Conservation (phyloP, 352 stramenopile genomes). For the Phytopythium mirpurense region DNA sequence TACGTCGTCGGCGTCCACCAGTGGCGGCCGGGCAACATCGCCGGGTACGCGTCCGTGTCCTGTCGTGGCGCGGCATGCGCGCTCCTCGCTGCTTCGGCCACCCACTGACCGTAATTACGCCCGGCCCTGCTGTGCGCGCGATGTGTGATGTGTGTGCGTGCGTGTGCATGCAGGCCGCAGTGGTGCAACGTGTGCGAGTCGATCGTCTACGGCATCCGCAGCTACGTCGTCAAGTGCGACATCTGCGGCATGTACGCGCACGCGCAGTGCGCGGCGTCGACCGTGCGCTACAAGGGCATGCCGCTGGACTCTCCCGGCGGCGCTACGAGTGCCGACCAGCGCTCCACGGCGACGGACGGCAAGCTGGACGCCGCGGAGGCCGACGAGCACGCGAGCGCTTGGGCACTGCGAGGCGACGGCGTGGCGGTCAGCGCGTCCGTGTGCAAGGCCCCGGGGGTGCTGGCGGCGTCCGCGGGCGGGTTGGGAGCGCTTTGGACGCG, state of each 20-base stretch:
- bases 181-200: slow-evolving; percentile 82
- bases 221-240: slow-evolving; percentile 82
- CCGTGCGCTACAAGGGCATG: slow-evolving; percentile 36
- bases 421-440: slow-evolving; percentile 1
- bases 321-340: no score
- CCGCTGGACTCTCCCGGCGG: no score
- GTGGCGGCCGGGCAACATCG: slow-evolving; percentile 70
- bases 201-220: slow-evolving; percentile 80
- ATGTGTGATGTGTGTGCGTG: no score
- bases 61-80: no score
- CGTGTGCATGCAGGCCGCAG: slow-evolving; percentile 45
- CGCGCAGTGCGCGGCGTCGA: slow-evolving; percentile 59
- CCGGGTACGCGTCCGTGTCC: slow-evolving; percentile 30
- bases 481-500: not conserved
- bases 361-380: no score
- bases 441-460: slow-evolving; percentile 12
- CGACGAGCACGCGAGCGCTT: no score
- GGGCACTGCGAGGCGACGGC: not conserved
- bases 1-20: slow-evolving; percentile 72
- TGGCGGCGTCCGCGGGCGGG: not conserved
- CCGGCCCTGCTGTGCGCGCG: no score
- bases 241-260: slow-evolving; percentile 83
- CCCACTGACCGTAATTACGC: no score
- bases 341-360: no score
- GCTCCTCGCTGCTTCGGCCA: no score